Evolutionary conservation across 345 rosid genomes (phyloP).

Genomic region (Luvunga scandens): DNA sequence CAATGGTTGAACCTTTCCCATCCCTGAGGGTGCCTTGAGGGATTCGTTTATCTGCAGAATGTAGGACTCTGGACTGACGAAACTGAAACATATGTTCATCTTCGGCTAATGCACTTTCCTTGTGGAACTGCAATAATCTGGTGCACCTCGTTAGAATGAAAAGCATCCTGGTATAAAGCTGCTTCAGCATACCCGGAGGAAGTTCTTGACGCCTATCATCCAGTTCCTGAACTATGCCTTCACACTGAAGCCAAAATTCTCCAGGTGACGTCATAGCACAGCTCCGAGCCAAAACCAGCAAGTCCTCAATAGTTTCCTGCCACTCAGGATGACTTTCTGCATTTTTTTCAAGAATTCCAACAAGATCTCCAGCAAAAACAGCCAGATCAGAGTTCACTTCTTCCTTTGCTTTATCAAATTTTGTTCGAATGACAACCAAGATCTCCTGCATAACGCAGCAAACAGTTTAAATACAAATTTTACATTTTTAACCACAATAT

Average conservation of each 20-base stretch:
- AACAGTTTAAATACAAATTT: slow-evolving; percentile 19
- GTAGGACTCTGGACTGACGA: slow-evolving; percentile 74
- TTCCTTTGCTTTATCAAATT: slow-evolving; percentile 98
- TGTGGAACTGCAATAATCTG: slow-evolving; percentile 94
- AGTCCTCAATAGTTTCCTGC: slow-evolving; percentile 98
- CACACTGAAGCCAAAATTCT: slow-evolving; percentile 99
- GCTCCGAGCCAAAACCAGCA: slow-evolving; percentile 91
- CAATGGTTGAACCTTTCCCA: slow-evolving; percentile 61
- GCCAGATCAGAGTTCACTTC: slow-evolving; percentile 99
- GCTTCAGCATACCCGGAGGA: slow-evolving; percentile 87
- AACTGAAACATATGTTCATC: slow-evolving; percentile 71
- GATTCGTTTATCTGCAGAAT: slow-evolving; percentile 71
- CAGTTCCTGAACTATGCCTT: slow-evolving; percentile 96
- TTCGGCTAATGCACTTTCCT: slow-evolving; percentile 90
- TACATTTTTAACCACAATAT: slow-evolving; percentile 5
- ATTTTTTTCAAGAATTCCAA: slow-evolving; percentile 95
- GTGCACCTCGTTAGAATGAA: slow-evolving; percentile 98
- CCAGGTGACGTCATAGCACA: slow-evolving; percentile 93
- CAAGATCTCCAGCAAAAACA: slow-evolving; percentile 93
- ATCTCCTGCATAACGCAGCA: slow-evolving; percentile 56
- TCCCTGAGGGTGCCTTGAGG: slow-evolving; percentile 43
- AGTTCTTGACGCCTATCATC: slow-evolving; percentile 98
- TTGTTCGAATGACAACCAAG: slow-evolving; percentile 76
- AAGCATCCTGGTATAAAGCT: slow-evolving; percentile 96
- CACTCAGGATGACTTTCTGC: slow-evolving; percentile 97